These are phyloP conservation scores for Colletotrichum sp. DNA, from an alignment of 2,329 filamentous ascomycete species.

Conservation along the genomic window DNA sequence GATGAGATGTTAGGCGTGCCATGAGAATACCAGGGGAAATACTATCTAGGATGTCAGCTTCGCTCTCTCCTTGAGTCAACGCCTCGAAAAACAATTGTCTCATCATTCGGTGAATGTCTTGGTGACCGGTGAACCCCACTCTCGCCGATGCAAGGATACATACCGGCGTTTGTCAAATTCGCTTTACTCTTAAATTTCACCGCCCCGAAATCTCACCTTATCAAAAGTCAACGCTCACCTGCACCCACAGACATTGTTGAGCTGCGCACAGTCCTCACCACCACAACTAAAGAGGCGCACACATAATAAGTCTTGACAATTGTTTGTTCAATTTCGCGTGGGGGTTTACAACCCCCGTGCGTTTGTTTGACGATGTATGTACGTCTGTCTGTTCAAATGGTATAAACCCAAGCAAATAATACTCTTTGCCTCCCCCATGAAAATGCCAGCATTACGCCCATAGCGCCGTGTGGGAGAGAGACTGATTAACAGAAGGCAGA, in stretches of 20 bases:
- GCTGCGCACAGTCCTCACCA: not conserved
- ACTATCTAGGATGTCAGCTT: not conserved
- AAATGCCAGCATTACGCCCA: constrained; percentile 9
- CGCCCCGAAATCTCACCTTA: not conserved
- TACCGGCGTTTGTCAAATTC: not conserved
- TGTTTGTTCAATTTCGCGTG: not conserved
- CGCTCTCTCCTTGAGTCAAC: not conserved
- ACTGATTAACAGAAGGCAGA: not conserved
- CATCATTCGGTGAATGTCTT: not conserved
- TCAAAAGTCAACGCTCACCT: not conserved
- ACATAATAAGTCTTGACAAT: not conserved
- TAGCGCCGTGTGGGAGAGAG: not conserved
- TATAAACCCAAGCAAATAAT: constrained; percentile 11
- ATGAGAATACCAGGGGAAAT: not conserved
- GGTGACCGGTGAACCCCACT: not conserved
- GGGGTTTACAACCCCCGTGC: not conserved
- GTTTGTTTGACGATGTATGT: constrained; percentile 2
- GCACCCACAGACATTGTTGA: constrained; percentile 5
- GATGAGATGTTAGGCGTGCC: not conserved
- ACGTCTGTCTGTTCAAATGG: constrained; percentile 10
- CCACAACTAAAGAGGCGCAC: not conserved
- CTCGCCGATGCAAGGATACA: not conserved
- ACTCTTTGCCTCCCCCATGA: not conserved
- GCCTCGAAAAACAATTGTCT: not conserved
- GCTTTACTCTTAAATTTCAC: not conserved